Conservation (phyloP, 352 stramenopile genomes). For the Phytophthora europaea region DNA sequence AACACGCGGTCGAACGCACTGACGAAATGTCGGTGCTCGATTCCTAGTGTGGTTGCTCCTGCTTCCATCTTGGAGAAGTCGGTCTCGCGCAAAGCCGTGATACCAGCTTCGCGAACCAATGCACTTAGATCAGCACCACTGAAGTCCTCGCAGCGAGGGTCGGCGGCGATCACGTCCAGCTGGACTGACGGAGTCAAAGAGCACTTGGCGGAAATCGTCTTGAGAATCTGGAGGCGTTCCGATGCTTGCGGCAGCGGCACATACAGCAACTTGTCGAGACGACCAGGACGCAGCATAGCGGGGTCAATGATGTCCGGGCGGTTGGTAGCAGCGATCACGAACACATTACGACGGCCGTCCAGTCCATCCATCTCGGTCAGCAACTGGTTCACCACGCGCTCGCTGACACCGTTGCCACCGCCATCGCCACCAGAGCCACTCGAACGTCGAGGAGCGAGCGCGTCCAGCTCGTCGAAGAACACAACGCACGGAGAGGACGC, state of each 20-base stretch:
- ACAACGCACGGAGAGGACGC: slow-evolving; percentile 99
- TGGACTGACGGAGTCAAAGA: slow-evolving; percentile 79
- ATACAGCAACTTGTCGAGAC: slow-evolving; percentile 99
- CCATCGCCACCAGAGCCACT: slow-evolving; percentile 62
- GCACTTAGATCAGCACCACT: slow-evolving; percentile 98
- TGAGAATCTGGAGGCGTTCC: slow-evolving; percentile 92
- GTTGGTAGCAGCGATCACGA: slow-evolving; percentile 97
- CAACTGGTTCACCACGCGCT: slow-evolving; percentile 98
- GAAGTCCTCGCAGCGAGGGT: slow-evolving; percentile 94
- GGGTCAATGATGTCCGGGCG: slow-evolving; percentile 99
- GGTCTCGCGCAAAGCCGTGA: slow-evolving; percentile 92
- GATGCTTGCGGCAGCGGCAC: slow-evolving; percentile 94
- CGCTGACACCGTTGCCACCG: slow-evolving; percentile 92
- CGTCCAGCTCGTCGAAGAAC: slow-evolving; percentile 99
- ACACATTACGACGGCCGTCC: slow-evolving; percentile 96
- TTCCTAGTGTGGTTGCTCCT: slow-evolving; percentile 53
- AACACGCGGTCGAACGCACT: slow-evolving; percentile 86
- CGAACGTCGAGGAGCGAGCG: slow-evolving; percentile 94
- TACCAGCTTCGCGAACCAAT: slow-evolving; percentile 96
- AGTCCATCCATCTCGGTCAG: slow-evolving; percentile 99
- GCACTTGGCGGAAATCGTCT: slow-evolving; percentile 87
- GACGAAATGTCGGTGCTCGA: slow-evolving; percentile 76
- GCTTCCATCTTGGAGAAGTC: slow-evolving; percentile 50
- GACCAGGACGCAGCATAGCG: slow-evolving; percentile 98
- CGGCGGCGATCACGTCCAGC: slow-evolving; percentile 91